Conservation (phyloP, 345 rosid species). For the Populus deltoides region DNA sequence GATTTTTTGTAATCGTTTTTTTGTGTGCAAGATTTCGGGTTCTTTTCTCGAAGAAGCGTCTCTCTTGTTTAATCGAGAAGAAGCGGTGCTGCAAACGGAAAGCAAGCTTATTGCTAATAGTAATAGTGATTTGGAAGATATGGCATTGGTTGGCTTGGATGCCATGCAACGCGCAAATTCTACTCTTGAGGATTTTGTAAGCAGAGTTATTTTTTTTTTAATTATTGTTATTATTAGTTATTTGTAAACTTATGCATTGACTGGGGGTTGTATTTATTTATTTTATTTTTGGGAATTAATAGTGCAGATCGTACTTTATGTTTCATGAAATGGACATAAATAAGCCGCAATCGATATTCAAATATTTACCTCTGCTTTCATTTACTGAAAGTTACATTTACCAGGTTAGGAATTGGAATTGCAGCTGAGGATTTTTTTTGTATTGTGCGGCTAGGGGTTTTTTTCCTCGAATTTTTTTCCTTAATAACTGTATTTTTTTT, state of each 20-base stretch:
- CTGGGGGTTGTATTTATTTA: background rate
- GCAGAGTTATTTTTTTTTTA: slow-evolving; percentile 15
- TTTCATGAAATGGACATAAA: slow-evolving; percentile 71
- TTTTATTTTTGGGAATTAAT: slow-evolving; percentile 20
- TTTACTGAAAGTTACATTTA: slow-evolving; percentile 81
- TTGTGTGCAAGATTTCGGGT: slow-evolving; percentile 40
- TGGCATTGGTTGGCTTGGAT: slow-evolving; percentile 62
- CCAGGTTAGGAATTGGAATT: slow-evolving; percentile 50
- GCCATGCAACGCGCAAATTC: slow-evolving; percentile 90
- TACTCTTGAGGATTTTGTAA: slow-evolving; percentile 86
- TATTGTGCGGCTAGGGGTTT: background rate
- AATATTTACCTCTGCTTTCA: slow-evolving; percentile 66
- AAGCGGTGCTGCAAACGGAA: background rate
- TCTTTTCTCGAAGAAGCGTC: slow-evolving; percentile 53
- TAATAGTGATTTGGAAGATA: slow-evolving; percentile 18
- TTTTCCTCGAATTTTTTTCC: background rate
- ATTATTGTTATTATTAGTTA: background rate
- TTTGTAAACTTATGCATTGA: background rate
- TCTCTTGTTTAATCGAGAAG: slow-evolving; percentile 17
- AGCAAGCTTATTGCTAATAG: background rate
- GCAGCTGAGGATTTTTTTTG: background rate
- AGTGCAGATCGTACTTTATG: slow-evolving; percentile 97
- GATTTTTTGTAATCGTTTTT: background rate
- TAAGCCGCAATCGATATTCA: slow-evolving; percentile 53
- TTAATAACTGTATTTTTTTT: slow-evolving; percentile 7